phyloP scores from a whole-genome alignment of 1,284 basidiomycete species.

The Coniophora puteana region DNA sequence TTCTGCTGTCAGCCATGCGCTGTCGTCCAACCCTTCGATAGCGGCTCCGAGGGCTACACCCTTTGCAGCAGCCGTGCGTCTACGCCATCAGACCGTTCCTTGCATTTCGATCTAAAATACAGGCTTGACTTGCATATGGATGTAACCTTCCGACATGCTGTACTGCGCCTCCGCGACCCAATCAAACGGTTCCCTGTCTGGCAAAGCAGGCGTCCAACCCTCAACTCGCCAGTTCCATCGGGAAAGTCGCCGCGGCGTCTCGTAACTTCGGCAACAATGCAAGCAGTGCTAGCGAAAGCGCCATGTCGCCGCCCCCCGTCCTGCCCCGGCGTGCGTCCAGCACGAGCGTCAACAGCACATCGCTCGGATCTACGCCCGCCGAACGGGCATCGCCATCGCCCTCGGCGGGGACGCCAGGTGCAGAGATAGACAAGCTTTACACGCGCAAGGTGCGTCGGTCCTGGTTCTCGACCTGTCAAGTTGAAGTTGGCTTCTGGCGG shows the following conservation, averaged over 20 bases:
- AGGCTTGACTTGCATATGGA: too few species aligned
- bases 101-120: too few species aligned
- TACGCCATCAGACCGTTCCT: too few species aligned
- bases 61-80: too few species aligned
- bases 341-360: constrained; percentile 1
- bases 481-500: constrained; percentile 16
- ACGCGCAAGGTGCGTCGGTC: constrained; percentile 16
- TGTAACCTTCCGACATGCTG: too few species aligned
- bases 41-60: too few species aligned
- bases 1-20: constrained; percentile 44
- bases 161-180: too few species aligned
- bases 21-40: constrained; percentile 44
- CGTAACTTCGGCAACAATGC: constrained; percentile 27
- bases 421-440: constrained; percentile 24
- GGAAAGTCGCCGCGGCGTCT: constrained; percentile 50
- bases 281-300: constrained; percentile 27
- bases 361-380: too few species aligned
- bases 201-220: constrained; percentile 35
- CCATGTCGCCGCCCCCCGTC: constrained; percentile 32
- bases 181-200: too few species aligned
- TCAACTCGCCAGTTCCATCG: constrained; percentile 32
- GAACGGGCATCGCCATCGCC: too few species aligned
- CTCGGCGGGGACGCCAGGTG: constrained; percentile 9
- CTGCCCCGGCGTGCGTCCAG: constrained; percentile 37
- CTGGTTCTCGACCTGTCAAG: constrained; percentile 1